A percentile compares a stretch with the other conserved stretches of the same genome.
These are phyloP conservation scores for Pseudofabraea citricarpa DNA, from an alignment of 2,329 filamentous ascomycete genomes.

Conservation along the genomic window DNA sequence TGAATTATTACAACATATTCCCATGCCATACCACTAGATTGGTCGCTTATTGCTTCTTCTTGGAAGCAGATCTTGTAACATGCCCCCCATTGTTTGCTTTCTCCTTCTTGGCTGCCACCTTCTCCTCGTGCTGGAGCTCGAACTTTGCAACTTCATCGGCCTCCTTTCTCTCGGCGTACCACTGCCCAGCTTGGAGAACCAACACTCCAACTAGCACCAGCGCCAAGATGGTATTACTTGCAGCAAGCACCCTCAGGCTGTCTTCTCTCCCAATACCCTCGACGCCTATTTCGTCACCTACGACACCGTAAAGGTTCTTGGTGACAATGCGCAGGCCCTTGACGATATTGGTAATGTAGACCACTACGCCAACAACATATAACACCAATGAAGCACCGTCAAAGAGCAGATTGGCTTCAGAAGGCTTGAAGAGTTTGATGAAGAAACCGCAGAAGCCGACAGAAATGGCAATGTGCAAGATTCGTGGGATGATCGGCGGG, in stretches of 20 bases:
- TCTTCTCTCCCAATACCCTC: constrained; percentile 78
- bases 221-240: constrained; percentile 93
- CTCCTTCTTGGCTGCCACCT: constrained; percentile 34
- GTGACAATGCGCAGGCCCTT: constrained; percentile 86
- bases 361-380: constrained; percentile 80
- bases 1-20: background rate
- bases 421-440: constrained; percentile 89
- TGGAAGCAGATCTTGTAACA: constrained; percentile 24
- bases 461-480: constrained; percentile 89
- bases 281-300: constrained; percentile 45
- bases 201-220: constrained; percentile 88
- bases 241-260: constrained; percentile 82
- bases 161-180: constrained; percentile 97
- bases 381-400: constrained; percentile 69
- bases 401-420: constrained; percentile 93
- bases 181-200: constrained; percentile 92
- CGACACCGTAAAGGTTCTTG: constrained; percentile 50
- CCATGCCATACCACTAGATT: constrained; percentile 5
- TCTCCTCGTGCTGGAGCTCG: constrained; percentile 46
- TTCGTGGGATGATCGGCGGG: constrained; percentile 84
- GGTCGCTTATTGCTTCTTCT: constrained; percentile 30
- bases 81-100: constrained; percentile 24
- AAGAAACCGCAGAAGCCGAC: constrained; percentile 86
- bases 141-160: constrained; percentile 69
- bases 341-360: constrained; percentile 95